Evolutionary conservation across 495 filamentous ascomycete genomes (phyloP).

Genomic region (Aspergillus sparsus): DNA sequence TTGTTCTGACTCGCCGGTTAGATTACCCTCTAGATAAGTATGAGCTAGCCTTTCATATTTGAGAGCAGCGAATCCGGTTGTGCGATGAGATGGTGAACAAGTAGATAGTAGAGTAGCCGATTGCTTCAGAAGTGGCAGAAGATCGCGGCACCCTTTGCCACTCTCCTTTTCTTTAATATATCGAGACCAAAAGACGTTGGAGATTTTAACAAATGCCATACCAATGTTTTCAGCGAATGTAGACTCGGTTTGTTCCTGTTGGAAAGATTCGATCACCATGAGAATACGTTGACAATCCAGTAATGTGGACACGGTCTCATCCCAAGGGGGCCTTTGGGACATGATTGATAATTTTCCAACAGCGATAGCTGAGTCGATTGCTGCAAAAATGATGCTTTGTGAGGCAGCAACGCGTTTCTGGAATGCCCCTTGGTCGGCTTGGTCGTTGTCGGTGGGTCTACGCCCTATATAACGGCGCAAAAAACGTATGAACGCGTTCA

Average conservation of each 20-base stretch:
- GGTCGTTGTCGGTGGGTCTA: constrained; percentile 32
- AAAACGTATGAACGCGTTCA: constrained; percentile 44
- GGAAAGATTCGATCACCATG: constrained; percentile 34
- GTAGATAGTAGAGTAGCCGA: constrained; percentile 48
- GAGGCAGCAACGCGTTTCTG: constrained; percentile 34
- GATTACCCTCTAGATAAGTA: constrained; percentile 41
- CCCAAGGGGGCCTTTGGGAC: constrained; percentile 43
- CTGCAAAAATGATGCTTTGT: constrained; percentile 43
- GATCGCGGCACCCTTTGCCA: constrained; percentile 37
- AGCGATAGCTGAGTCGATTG: constrained; percentile 44
- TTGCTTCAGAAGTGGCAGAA: constrained; percentile 47
- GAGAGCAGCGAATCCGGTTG: constrained; percentile 49
- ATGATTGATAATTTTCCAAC: constrained; percentile 45
- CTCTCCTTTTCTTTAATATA: constrained; percentile 52
- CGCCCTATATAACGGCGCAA: constrained; percentile 51
- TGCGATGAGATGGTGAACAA: constrained; percentile 42
- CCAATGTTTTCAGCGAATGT: constrained; percentile 27
- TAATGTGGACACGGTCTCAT: constrained; percentile 40
- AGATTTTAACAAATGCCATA: constrained; percentile 55
- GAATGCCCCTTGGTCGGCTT: constrained; percentile 35
- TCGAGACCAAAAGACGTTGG: constrained; percentile 76
- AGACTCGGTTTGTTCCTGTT: constrained; percentile 29
- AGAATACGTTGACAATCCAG: constrained; percentile 44
- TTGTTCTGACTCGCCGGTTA: constrained; percentile 39
- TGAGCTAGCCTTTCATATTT: constrained; percentile 58